phyloP scores from a whole-genome alignment of 2,329 filamentous ascomycete species.

The Leptographium flavum region DNA sequence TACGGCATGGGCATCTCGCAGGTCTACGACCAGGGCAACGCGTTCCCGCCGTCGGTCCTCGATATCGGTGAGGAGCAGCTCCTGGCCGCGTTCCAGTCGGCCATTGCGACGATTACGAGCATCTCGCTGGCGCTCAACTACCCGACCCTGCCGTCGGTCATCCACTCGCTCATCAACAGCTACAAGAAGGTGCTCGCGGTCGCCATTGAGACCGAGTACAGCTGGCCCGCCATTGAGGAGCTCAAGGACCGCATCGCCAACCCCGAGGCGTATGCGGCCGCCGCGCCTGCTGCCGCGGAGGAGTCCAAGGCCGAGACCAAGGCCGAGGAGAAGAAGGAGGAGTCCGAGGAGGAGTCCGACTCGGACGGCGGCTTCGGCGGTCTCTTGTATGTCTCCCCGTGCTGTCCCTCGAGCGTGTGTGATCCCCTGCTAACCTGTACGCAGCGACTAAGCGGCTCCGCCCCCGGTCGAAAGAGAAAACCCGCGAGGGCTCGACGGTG shows the following conservation, averaged over 20 bases:
- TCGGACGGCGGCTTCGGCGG: slow-evolving; percentile 61
- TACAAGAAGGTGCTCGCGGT: slow-evolving; percentile 96
- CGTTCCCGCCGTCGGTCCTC: slow-evolving; percentile 71
- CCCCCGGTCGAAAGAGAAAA: background rate
- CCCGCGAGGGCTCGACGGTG: background rate
- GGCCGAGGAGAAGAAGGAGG: slow-evolving; percentile 47
- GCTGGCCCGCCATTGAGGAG: slow-evolving; percentile 90
- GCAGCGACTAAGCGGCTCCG: slow-evolving; percentile 7
- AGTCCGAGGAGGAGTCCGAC: slow-evolving; percentile 50
- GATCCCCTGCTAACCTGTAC: background rate
- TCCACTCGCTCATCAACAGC: slow-evolving; percentile 90
- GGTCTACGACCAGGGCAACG: slow-evolving; percentile 96
- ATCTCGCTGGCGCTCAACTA: slow-evolving; percentile 88
- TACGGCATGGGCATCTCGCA: slow-evolving; percentile 95
- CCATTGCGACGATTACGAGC: slow-evolving; percentile 74
- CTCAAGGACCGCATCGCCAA: slow-evolving; percentile 99
- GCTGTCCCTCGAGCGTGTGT: background rate
- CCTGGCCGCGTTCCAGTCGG: slow-evolving; percentile 64
- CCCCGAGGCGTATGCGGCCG: slow-evolving; percentile 85
- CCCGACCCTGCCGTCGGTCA: slow-evolving; percentile 90
- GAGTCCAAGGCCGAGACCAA: slow-evolving; percentile 40
- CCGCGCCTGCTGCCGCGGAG: slow-evolving; percentile 54
- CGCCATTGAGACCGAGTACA: slow-evolving; percentile 79
- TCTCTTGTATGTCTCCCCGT: slow-evolving; percentile 39
- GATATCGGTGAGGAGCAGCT: slow-evolving; percentile 95